Base-by-base conservation (phyloP, 2,329 filamentous ascomycete genomes). In the Venturia nashicola region DNA sequence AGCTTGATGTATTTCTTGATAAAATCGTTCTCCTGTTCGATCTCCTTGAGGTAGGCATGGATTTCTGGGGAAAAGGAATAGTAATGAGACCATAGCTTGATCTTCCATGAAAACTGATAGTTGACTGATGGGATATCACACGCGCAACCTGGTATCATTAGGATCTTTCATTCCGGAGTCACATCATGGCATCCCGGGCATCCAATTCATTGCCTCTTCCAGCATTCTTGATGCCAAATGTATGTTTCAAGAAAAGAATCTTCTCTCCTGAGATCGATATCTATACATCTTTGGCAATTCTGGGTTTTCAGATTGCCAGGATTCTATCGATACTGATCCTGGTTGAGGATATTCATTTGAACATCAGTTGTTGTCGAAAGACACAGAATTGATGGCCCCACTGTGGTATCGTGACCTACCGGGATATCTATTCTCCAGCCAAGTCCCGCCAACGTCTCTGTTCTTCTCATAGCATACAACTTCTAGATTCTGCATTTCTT, bases 51-150 rank as follows among this genome's bases (percentile, higher is more conserved):
- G 64, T 82, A 82, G 20, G 72, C 69, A 72, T 77, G 78, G 14
- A 82, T 82, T 68, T 82, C 79, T 1, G 76, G 73, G 0, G 76
- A 74, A 39, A 75, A 76, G 2, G 76, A 77, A 68, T 80, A 82
- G 68, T 79, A 80, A 14, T 77, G 75, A 6, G 74, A 75, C 79
- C 78, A 81, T 0, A 74, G 68, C 64, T 72, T 79, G 70, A 79
- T 80, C 65, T 79, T 79, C 72, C 80, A 83, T 7, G 75, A 76
- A 66, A 79, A 82, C 64, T 82, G 78, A 61, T 81, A 80, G 34
- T 76, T 77, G 59, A 80, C 77, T 5, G 72, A 72, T 0, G 78
- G 78, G 34, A 80, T 78, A 67, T 81, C 77, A 68, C 77, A 77
- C 36, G 75, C 71, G 69, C 77, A 76, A 11, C 76, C 76, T 44